Evolutionary conservation across 129 eudicot species (phyloP).

Genomic region (Lonicera japonica): DNA sequence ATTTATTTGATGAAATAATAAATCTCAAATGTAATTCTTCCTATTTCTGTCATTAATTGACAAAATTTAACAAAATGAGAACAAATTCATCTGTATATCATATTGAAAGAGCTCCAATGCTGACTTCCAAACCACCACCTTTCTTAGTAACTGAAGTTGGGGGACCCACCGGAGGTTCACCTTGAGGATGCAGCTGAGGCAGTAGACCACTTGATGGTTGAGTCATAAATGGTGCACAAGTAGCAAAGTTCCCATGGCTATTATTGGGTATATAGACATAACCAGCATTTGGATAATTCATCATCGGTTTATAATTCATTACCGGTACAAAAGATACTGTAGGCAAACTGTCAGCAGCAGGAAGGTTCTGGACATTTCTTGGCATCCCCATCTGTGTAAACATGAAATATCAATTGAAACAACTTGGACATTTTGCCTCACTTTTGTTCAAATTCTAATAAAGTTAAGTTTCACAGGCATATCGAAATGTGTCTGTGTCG

Average conservation of each 20-base stretch:
- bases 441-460: no score
- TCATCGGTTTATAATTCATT: no score
- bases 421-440: no score
- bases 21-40: no score
- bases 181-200: constrained; percentile 8
- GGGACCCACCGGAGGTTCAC: constrained; percentile 3
- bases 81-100: neutral
- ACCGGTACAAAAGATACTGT: constrained; percentile 14
- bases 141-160: constrained; percentile 5
- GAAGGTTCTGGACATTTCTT: neutral
- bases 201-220: neutral
- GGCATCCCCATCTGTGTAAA: constrained; percentile 11
- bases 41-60: no score
- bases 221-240: constrained; percentile 6
- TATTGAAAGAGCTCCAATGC: constrained; percentile 13
- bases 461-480: no score
- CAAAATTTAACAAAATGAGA: no score
- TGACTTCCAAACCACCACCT: constrained; percentile 9
- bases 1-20: no score
- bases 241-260: constrained; percentile 5
- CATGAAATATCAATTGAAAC: no score
- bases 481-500: no score
- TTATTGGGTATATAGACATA: constrained; percentile 6
- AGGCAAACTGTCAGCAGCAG: neutral
- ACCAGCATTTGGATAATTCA: constrained; percentile 9